A percentile compares a stretch with the other conserved stretches of the same genome.
These are phyloP conservation scores for Talaromyces ruber DNA, from an alignment of 495 filamentous ascomycete species.

Conservation along the genomic window DNA sequence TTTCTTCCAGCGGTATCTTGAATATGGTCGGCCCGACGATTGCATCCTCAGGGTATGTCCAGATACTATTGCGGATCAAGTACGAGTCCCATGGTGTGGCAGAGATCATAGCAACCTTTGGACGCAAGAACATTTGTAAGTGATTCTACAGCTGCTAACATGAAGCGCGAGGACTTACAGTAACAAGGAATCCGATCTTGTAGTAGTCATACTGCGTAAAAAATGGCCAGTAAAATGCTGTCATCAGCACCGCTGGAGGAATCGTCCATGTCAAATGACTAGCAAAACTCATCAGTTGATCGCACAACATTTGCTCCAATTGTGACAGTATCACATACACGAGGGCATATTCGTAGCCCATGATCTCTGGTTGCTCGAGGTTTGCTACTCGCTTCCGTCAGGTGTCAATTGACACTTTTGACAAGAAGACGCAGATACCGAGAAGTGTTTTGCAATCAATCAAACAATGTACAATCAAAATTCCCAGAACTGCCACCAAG, in stretches of 20 bases:
- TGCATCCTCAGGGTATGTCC: constrained; percentile 18
- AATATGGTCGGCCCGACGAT: constrained; percentile 49
- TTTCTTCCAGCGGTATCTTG: constrained; percentile 54
- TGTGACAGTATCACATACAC: background rate
- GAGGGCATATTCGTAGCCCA: background rate
- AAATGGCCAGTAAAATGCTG: constrained; percentile 47
- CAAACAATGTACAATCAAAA: no score
- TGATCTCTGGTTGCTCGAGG: background rate
- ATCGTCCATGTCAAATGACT: constrained; percentile 64
- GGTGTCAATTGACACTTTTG: no score
- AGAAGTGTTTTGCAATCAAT: no score
- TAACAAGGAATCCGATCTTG: constrained; percentile 43
- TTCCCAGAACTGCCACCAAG: no score
- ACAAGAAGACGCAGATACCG: no score
- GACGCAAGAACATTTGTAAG: no score
- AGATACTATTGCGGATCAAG: background rate
- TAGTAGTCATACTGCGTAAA: constrained; percentile 48
- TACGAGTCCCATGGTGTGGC: background rate
- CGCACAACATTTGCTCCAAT: background rate
- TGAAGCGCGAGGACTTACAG: background rate
- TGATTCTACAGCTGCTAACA: no score
- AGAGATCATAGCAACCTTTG: background rate
- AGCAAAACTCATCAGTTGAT: background rate
- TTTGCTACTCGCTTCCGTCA: no score
- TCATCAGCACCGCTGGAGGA: constrained; percentile 48